These are phyloP conservation scores for Echinochloa phyllopogon DNA, from an alignment of 176 grass and related monocot genomes.

Conservation along the genomic window DNA sequence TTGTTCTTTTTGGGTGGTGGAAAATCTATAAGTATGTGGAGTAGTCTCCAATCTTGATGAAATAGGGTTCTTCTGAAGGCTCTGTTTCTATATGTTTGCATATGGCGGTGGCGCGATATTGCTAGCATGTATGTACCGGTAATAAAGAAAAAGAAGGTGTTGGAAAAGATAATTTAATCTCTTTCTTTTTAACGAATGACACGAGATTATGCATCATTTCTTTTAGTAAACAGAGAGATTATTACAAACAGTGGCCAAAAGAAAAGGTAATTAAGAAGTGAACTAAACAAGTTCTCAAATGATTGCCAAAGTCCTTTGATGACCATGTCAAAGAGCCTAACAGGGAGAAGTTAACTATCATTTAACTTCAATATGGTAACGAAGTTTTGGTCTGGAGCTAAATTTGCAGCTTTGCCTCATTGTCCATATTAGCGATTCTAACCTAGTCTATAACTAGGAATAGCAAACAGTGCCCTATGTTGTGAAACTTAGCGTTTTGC, in stretches of 20 bases:
- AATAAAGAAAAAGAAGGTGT: not conserved
- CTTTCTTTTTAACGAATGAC: no score
- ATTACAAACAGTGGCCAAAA: no score
- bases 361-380: not conserved
- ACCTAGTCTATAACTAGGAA: not conserved
- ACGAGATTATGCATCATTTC: no score
- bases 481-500: not conserved
- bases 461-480: not conserved
- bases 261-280: not conserved
- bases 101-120: slow-evolving; percentile 12
- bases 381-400: not conserved
- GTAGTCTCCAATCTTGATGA: slow-evolving; percentile 2
- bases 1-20: not conserved
- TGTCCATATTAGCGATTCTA: not conserved
- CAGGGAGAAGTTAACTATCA: not conserved
- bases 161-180: not conserved
- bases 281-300: not conserved
- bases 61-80: slow-evolving; percentile 27
- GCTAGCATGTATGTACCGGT: not conserved
- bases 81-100: not conserved
- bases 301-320: not conserved
- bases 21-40: not conserved
- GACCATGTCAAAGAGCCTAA: no score
- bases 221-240: no score
- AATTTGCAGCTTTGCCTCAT: not conserved